Base-by-base conservation (phyloP, 129 eudicot genomes). In the Escallonia herrerae region DNA sequence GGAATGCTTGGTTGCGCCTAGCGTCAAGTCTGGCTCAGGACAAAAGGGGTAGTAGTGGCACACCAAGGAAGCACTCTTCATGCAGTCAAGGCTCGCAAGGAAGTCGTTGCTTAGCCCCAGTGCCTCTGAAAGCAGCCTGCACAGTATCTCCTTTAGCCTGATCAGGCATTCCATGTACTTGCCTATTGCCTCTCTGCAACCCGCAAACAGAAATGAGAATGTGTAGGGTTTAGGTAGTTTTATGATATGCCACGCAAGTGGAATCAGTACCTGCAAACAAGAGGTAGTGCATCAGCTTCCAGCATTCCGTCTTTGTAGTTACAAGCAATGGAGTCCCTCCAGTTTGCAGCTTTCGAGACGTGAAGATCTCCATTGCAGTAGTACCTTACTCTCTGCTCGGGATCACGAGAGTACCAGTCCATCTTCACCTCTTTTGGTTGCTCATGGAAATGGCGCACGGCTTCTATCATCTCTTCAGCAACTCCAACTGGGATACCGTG, bases 281-380 rank as follows among this genome's bases (percentile, higher is more conserved):
- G 57, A 39, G 89, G 89, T 37, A 83, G 43, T n/a, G 67, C 67
- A 15, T 73, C 65, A 12, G 86, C 66, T 62, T 77, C 64, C 1
- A 80, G 60, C 4, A 59, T 12, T 10, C 64, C 73, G 52, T 80
- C 83, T 0, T 45, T 39, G 33, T 73, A 66, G 49, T 48, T 73
- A 59, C 76, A 84, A 43, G 78, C 52, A 11, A 84, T 15, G 2
- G 84, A 66, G 63, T 87, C 90, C 75, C 90, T 76, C 87, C 90
- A 87, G 43, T 58, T 57, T 2, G 87, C 87, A 40, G 84, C 77
- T 56, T 72, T 84, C 1, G 63, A 60, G 33, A 67, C 74, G 2
- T 70, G 71, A 68, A 76, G 82, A 67, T 76, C 78, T 8, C 79
- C 79, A 40, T 76, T 87, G 10, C 73, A 72, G 54, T 73, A 72